Percentiles rank a stretch among this genome's conserved stretches.
Conservation (phyloP, 2,329 filamentous ascomycete species). For the Pseudopyricularia cyperi region DNA sequence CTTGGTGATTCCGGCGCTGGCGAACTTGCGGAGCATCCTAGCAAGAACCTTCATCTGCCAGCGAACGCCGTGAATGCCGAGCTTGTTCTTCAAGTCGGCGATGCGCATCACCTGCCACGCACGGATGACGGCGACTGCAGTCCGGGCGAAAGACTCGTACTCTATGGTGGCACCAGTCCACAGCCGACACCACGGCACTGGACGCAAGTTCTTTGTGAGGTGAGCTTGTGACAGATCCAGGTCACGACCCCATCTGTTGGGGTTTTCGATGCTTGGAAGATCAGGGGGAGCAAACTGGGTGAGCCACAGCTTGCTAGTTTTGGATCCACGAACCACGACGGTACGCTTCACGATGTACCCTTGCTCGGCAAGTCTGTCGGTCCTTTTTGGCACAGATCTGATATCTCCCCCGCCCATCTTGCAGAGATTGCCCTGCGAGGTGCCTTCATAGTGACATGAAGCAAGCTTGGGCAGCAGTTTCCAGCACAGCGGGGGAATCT, state of each 20-base stretch:
- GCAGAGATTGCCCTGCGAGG: constrained; percentile 47
- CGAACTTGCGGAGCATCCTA: constrained; percentile 44
- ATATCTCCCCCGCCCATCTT: constrained; percentile 48
- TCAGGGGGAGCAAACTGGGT: constrained; percentile 36
- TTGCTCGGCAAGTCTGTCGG: constrained; percentile 43
- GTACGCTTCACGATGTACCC: constrained; percentile 51
- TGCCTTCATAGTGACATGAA: constrained; percentile 37
- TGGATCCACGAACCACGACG: constrained; percentile 42
- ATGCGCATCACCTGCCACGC: constrained; percentile 46
- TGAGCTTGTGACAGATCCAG: constrained; percentile 18
- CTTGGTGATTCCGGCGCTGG: constrained; percentile 37
- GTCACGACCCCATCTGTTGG: constrained; percentile 6
- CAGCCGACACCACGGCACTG: constrained; percentile 39
- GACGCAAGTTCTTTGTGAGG: constrained; percentile 28
- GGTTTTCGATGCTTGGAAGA: constrained; percentile 19
- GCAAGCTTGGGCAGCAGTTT: constrained; percentile 44
- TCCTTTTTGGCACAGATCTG: constrained; percentile 48
- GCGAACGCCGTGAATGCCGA: constrained; percentile 38
- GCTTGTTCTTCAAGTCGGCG: constrained; percentile 42
- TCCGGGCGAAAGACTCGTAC: constrained; percentile 41
- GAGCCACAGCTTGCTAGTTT: constrained; percentile 51
- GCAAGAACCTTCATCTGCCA: constrained; percentile 49
- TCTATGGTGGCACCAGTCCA: constrained; percentile 49
- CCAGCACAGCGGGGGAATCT: constrained; percentile 46
- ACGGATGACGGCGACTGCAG: constrained; percentile 42